phyloP scores from a whole-genome alignment of 2,329 filamentous ascomycete species.

The Apiospora hydei region DNA sequence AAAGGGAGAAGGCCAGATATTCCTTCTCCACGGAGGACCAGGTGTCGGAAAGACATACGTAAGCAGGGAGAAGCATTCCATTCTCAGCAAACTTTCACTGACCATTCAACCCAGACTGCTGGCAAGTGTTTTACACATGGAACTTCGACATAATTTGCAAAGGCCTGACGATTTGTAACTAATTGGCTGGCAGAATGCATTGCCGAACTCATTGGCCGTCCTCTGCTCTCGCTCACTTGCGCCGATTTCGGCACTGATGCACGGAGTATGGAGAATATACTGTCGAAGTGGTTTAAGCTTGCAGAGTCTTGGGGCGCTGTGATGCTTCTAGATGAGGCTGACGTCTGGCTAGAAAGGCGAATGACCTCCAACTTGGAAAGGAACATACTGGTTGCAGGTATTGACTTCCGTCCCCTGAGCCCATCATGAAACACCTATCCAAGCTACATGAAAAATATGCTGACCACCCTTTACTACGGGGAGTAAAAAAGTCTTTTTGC shows the following conservation, averaged over 20 bases:
- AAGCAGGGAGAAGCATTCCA: no score
- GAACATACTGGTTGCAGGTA: neutral
- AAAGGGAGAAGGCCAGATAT: conserved; percentile 43
- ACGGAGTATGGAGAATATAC: conserved; percentile 34
- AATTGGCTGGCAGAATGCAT: conserved; percentile 43
- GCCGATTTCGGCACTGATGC: conserved; percentile 41
- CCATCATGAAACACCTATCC: no score
- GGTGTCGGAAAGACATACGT: conserved; percentile 53
- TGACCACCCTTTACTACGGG: no score
- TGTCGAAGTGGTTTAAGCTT: conserved; percentile 45
- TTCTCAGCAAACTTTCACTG: no score
- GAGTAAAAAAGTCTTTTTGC: neutral
- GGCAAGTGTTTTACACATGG: no score
- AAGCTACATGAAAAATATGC: no score
- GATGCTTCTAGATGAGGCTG: conserved; percentile 42
- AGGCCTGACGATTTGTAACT: no score
- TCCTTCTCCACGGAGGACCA: conserved; percentile 45
- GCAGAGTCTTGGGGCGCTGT: conserved; percentile 49
- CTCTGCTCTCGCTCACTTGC: conserved; percentile 42
- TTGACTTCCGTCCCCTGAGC: no score
- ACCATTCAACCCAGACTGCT: no score
- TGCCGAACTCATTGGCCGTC: conserved; percentile 43
- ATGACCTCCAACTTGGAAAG: neutral
- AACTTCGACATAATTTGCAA: no score
- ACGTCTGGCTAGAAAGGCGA: conserved; percentile 45